Evolutionary conservation across 305 asterid genomes (phyloP).

Genomic region (Fraxinus nigra): DNA sequence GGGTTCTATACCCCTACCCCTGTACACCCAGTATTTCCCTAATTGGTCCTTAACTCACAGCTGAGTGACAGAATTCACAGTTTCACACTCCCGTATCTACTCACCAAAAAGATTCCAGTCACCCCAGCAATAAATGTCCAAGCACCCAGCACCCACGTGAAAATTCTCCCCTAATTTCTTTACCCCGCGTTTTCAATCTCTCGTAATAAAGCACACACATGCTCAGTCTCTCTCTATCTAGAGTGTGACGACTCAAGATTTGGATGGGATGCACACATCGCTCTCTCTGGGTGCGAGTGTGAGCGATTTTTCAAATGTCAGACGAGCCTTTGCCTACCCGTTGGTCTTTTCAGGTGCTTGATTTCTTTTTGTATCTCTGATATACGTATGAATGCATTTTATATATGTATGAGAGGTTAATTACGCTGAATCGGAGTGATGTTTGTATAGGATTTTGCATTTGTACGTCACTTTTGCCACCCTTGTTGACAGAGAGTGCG

Average conservation of each 20-base stretch:
- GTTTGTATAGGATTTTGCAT: background rate
- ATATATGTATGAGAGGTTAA: background rate
- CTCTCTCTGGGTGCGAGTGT: constrained; percentile 33
- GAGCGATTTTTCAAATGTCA: constrained; percentile 34
- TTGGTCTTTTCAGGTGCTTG: constrained; percentile 66
- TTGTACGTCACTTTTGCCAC: no score
- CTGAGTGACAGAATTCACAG: background rate
- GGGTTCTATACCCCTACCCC: no score
- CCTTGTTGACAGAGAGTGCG: no score
- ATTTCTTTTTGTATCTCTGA: constrained; percentile 9
- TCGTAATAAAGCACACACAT: background rate
- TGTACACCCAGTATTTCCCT: no score
- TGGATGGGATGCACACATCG: constrained; percentile 36
- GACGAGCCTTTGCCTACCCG: constrained; percentile 71
- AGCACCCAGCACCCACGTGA: background rate
- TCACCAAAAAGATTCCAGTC: background rate
- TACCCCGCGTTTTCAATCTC: background rate
- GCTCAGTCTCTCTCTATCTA: background rate
- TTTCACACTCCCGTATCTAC: background rate
- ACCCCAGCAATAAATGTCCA: background rate
- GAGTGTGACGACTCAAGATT: constrained; percentile 22
- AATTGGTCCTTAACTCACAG: background rate
- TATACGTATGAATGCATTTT: constrained; percentile 8
- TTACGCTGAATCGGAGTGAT: background rate
- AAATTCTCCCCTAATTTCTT: background rate